Percentiles rank a stretch among this genome's conserved stretches.
Evolutionary conservation across 1,284 basidiomycete genomes (phyloP).

Genomic region (Ceratobasidium papillatum): DNA sequence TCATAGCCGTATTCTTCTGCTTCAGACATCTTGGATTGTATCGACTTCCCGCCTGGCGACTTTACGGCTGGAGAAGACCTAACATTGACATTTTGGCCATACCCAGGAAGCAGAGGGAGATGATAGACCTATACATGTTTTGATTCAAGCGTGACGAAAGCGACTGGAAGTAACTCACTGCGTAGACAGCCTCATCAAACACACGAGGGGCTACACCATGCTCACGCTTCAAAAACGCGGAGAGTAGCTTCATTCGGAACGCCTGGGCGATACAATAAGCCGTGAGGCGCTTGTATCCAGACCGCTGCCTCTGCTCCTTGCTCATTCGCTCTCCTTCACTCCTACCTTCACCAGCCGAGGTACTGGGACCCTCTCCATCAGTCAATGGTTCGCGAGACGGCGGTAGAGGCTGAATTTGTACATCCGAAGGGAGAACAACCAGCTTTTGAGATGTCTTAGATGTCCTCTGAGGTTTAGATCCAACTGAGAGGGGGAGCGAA

Average conservation of each 20-base stretch:
- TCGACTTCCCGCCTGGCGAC: constrained; percentile 66
- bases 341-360: constrained; percentile 65
- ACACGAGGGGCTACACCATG: constrained; percentile 90
- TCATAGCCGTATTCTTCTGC: constrained; percentile 92
- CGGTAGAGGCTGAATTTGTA: constrained; percentile 84
- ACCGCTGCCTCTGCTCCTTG: constrained; percentile 76
- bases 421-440: constrained; percentile 88
- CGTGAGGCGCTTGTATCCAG: constrained; percentile 79
- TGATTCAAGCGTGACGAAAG: neutral
- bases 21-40: constrained; percentile 76
- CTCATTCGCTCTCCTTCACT: constrained; percentile 83
- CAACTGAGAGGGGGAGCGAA: constrained; percentile 37
- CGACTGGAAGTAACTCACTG: constrained; percentile 61
- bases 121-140: constrained; percentile 76
- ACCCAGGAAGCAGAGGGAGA: constrained; percentile 89
- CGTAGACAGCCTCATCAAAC: constrained; percentile 94
- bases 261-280: constrained; percentile 88
- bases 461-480: constrained; percentile 70
- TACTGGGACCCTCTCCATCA: constrained; percentile 49
- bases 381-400: constrained; percentile 48
- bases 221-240: constrained; percentile 88
- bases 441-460: constrained; percentile 94
- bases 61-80: constrained; percentile 79
- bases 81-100: constrained; percentile 83
- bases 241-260: constrained; percentile 81